Base-by-base conservation (phyloP, 1,284 basidiomycete species). In the Rhodofomes roseus region DNA sequence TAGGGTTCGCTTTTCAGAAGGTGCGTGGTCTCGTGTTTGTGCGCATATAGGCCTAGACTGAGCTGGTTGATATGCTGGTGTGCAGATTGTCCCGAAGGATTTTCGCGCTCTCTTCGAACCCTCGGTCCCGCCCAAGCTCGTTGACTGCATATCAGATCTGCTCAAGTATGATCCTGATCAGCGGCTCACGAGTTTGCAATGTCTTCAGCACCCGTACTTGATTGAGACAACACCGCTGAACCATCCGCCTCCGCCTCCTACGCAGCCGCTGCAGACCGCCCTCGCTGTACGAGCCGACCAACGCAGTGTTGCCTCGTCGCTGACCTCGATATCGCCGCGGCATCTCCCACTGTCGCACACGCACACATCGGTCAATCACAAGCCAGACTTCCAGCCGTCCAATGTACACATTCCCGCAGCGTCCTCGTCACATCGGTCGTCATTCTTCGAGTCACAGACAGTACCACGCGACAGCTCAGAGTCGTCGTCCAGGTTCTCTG, bases 1-100 rank as follows among this genome's bases (percentile, higher is more conserved):
- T 93, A 59, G 95, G 95, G n/a, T 97, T 95, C 71, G 79, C 82
- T 29, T 98, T 98, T 75, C 93, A 90, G 54, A 94, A 93, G 81
- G 94, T 95, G 60, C 59, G 76, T 72, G 55, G 23, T 11, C 20
- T 16, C 29, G 18, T 8, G 16, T 16, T 53, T 20, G 46, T 43
- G 53, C 58, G 12, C 57, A 63, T 60, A 66, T 61, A 50, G 54
- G 60, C 31, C 18, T 22, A 40, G 48, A 57, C 39, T 58, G 54
- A 61, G 54, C 39, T 55, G 55, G 48, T 50, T 39, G 14, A 14
- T 4, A 34, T 55, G 25, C 61, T 63, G 29, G 50, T 52, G 55
- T 56, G 18, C 67, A 96, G 93, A 83, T 85, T 63, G 81, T 80
- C 55, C 96, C 96, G 1, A 85, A 81, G 66, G 84, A 90, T 62